phyloP scores from a whole-genome alignment of 805 yeast genomes.

The Teunomyces stri region DNA sequence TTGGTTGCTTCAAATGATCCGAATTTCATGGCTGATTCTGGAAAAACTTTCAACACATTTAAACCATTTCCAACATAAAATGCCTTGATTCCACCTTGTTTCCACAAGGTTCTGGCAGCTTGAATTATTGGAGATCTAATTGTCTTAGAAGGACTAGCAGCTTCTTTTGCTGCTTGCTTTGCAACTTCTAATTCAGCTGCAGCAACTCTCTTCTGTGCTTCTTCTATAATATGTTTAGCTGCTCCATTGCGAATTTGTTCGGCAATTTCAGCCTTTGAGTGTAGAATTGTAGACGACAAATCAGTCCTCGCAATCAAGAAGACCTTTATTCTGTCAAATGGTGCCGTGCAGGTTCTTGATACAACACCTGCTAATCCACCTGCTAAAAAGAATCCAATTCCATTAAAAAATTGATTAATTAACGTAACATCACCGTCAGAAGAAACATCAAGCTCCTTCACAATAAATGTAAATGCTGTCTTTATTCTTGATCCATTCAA shows the following conservation, averaged over 20 bases:
- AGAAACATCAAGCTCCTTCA: slow-evolving; percentile 74
- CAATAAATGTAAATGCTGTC: slow-evolving; percentile 79
- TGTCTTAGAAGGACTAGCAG: slow-evolving; percentile 38
- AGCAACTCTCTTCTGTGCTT: slow-evolving; percentile 28
- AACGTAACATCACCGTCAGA: slow-evolving; percentile 92
- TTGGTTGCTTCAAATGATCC: slow-evolving; percentile 93
- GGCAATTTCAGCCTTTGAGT: slow-evolving; percentile 48
- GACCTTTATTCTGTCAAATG: slow-evolving; percentile 92
- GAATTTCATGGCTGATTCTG: slow-evolving; percentile 96
- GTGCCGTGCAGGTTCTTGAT: slow-evolving; percentile 95
- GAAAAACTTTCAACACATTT: slow-evolving; percentile 90
- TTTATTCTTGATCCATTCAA: slow-evolving; percentile 69
- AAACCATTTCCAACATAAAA: slow-evolving; percentile 96
- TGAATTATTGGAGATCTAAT: slow-evolving; percentile 73
- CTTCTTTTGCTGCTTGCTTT: slow-evolving; percentile 27
- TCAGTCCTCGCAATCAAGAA: slow-evolving; percentile 90
- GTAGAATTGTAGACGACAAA: slow-evolving; percentile 64
- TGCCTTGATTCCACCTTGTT: slow-evolving; percentile 82
- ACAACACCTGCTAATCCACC: slow-evolving; percentile 97
- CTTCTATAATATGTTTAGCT: slow-evolving; percentile 32
- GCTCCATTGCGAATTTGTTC: slow-evolving; percentile 35
- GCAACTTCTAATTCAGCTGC: slow-evolving; percentile 22
- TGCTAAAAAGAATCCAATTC: slow-evolving; percentile 87
- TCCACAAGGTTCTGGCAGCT: slow-evolving; percentile 78
- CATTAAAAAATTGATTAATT: slow-evolving; percentile 72